Conservation (phyloP, 2,329 filamentous ascomycete genomes). For the Aspergillus sp. region DNA sequence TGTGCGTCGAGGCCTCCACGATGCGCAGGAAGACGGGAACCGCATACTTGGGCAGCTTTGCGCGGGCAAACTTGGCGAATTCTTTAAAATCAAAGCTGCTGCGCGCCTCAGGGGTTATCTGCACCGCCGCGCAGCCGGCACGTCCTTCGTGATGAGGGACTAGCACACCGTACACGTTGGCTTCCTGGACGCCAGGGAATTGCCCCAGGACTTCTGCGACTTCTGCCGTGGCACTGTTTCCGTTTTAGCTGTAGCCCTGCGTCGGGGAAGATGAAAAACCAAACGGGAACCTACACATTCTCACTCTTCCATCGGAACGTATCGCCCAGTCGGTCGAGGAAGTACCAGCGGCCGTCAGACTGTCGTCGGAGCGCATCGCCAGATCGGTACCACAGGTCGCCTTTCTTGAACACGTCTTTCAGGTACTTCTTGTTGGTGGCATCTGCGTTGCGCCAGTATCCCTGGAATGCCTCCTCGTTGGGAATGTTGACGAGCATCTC, state of each 20-base stretch:
- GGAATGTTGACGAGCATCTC: constrained; percentile 69
- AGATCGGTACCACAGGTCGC: constrained; percentile 66
- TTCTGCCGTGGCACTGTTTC: constrained; percentile 54
- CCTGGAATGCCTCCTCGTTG: constrained; percentile 58
- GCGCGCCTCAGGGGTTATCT: constrained; percentile 51
- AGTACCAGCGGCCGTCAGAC: constrained; percentile 65
- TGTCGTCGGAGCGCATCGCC: constrained; percentile 65
- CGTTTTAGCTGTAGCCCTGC: not conserved
- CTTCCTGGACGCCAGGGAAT: constrained; percentile 60
- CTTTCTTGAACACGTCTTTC: constrained; percentile 62
- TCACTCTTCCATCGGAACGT: constrained; percentile 74
- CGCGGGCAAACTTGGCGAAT: constrained; percentile 57
- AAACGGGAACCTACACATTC: constrained; percentile 51
- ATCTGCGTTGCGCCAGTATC: constrained; percentile 66
- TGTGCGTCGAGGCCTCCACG: constrained; percentile 44
- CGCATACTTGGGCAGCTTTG: constrained; percentile 67
- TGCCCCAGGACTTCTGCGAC: constrained; percentile 62
- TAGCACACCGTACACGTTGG: constrained; percentile 67
- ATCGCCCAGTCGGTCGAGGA: constrained; percentile 68
- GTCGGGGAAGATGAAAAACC: too few relatives aligned
- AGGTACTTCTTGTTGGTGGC: constrained; percentile 67
- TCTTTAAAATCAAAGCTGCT: constrained; percentile 58
- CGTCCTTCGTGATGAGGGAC: constrained; percentile 66
- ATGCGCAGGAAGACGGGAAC: constrained; percentile 71
- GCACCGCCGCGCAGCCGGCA: constrained; percentile 60